These are phyloP conservation scores for Flagelloscypha sp. DNA, from an alignment of 768 basidiomycete species.

Conservation along the genomic window DNA sequence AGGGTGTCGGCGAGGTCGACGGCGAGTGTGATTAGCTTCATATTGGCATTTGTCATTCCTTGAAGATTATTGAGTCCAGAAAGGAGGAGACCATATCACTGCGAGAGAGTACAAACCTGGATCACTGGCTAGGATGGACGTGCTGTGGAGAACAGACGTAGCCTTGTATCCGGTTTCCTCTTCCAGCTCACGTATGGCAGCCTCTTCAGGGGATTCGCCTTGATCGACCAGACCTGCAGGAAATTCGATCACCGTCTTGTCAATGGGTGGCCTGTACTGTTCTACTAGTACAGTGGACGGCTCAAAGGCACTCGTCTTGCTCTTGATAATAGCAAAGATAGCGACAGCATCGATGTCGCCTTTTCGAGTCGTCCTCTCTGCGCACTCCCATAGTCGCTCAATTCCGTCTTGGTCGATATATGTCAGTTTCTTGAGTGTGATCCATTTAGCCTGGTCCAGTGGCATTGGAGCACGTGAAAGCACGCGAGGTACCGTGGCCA, in stretches of 20 bases:
- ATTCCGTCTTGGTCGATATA: constrained; percentile 74
- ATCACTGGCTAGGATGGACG: constrained; percentile 57
- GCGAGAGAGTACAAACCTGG: constrained; percentile 42
- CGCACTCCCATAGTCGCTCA: constrained; percentile 86
- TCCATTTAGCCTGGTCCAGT: constrained; percentile 63
- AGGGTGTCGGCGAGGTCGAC: constrained; percentile 61
- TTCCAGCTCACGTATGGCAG: constrained; percentile 81
- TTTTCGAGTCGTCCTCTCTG: constrained; percentile 73
- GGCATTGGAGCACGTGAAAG: too few relatives aligned
- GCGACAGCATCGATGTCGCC: constrained; percentile 84
- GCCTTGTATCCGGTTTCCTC: constrained; percentile 91
- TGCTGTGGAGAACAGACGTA: constrained; percentile 50
- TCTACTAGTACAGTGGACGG: constrained; percentile 80
- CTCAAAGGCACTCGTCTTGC: constrained; percentile 63
- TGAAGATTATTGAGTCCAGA: background rate
- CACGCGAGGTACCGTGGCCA: background rate
- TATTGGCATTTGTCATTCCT: constrained; percentile 94
- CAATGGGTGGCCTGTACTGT: constrained; percentile 86
- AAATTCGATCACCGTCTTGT: constrained; percentile 63
- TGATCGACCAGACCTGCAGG: constrained; percentile 72
- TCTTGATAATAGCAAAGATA: constrained; percentile 71
- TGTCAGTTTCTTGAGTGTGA: constrained; percentile 72
- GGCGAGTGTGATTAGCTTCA: constrained; percentile 74
- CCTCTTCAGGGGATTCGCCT: constrained; percentile 69
- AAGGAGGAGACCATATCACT: constrained; percentile 4